Evolutionary conservation across 176 grass and related monocot genomes (phyloP).

Genomic region (Thinopyrum elongatum): DNA sequence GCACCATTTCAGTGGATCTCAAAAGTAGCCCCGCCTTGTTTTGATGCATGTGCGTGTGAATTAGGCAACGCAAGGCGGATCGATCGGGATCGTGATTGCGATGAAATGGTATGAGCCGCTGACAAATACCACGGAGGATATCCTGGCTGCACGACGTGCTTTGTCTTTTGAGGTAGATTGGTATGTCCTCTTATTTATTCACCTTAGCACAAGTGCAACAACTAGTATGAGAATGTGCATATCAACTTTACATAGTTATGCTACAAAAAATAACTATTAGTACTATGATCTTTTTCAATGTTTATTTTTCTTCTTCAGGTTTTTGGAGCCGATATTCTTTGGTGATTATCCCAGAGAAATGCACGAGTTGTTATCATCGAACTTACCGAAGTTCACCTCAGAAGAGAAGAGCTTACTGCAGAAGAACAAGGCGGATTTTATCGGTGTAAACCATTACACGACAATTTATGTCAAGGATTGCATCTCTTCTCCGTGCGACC

Average conservation of each 20-base stretch:
- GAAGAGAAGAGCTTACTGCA: slow-evolving; percentile 42
- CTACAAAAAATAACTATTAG: neutral
- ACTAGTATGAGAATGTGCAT: no score
- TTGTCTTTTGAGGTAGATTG: slow-evolving; percentile 26
- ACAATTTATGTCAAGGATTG: slow-evolving; percentile 49
- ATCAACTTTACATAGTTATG: neutral
- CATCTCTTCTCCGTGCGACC: slow-evolving; percentile 38
- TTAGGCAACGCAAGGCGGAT: slow-evolving; percentile 55
- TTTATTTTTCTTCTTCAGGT: slow-evolving; percentile 29
- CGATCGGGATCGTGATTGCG: slow-evolving; percentile 41
- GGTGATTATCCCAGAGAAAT: slow-evolving; percentile 55
- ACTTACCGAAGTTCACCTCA: slow-evolving; percentile 45
- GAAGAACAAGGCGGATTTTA: slow-evolving; percentile 44
- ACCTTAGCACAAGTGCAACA: no score
- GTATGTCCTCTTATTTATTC: neutral
- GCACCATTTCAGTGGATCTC: neutral
- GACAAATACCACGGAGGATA: slow-evolving; percentile 45
- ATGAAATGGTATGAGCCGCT: slow-evolving; percentile 52
- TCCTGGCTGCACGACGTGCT: slow-evolving; percentile 37
- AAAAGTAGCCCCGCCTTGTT: neutral
- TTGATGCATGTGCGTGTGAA: neutral
- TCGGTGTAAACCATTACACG: slow-evolving; percentile 65
- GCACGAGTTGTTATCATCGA: slow-evolving; percentile 28
- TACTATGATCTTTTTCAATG: neutral
- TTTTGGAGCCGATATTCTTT: slow-evolving; percentile 56